Evolutionary conservation across 2,329 filamentous ascomycete genomes (phyloP).

Genomic region (Lecanicillium sp.): DNA sequence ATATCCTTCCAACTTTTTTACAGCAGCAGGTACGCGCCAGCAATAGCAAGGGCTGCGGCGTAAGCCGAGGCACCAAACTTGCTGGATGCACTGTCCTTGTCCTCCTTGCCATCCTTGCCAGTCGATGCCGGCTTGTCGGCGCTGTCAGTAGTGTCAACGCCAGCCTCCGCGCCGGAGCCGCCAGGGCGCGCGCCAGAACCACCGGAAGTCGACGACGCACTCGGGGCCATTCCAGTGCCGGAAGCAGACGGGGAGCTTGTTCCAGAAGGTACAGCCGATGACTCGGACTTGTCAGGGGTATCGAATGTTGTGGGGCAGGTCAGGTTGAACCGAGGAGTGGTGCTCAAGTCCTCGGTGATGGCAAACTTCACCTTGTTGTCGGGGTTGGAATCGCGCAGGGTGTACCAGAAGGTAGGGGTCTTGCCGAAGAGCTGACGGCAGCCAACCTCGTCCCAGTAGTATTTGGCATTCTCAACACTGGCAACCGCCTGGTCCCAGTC

Average conservation of each 20-base stretch:
- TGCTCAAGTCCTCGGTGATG: constrained; percentile 45
- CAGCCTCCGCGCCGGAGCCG: constrained; percentile 1
- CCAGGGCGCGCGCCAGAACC: not conserved
- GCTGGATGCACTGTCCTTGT: constrained; percentile 2
- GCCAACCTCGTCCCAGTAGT: constrained; percentile 55
- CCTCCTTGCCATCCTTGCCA: not conserved
- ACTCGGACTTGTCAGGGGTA: constrained; percentile 18
- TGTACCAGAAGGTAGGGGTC: constrained; percentile 54
- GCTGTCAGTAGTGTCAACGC: not conserved
- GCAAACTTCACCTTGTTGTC: constrained; percentile 52
- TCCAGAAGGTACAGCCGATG: not conserved
- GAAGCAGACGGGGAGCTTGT: constrained; percentile 11
- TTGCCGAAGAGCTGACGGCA: constrained; percentile 51
- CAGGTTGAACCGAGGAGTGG: constrained; percentile 44
- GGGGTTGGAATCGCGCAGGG: constrained; percentile 52
- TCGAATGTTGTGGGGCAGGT: constrained; percentile 40
- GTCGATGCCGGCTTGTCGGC: constrained; percentile 1
- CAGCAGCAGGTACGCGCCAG: constrained; percentile 7
- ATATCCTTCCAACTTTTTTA: no score
- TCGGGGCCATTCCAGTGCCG: constrained; percentile 1
- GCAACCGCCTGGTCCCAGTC: constrained; percentile 47
- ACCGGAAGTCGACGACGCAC: not conserved
- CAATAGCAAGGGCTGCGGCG: constrained; percentile 7
- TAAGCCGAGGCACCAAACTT: constrained; percentile 6
- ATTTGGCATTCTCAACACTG: constrained; percentile 50